Evolutionary conservation across 805 yeast species (phyloP).

Genomic region (Metschnikowia lunata): DNA sequence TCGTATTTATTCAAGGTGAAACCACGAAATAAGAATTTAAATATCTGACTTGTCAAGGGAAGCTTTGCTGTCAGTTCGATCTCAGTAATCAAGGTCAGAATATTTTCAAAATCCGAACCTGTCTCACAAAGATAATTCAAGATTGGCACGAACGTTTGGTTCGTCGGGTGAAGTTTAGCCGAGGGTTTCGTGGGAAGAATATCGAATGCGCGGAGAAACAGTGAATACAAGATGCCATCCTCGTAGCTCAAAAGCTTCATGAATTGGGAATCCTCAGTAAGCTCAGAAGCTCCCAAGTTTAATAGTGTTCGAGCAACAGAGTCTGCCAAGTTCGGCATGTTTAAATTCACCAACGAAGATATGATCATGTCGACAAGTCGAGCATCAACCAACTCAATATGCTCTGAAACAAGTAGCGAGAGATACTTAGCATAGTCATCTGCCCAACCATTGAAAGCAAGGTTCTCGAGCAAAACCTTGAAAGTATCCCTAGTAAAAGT

Average conservation of each 20-base stretch:
- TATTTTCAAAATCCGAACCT: constrained; percentile 10
- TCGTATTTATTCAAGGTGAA: constrained; percentile 6
- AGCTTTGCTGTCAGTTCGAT: constrained; percentile 21
- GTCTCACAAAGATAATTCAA: constrained; percentile 15
- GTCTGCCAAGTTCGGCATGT: constrained; percentile 12
- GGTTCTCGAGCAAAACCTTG: constrained; percentile 14
- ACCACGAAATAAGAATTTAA: constrained; percentile 18
- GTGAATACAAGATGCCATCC: constrained; percentile 19
- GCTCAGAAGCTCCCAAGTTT: background rate
- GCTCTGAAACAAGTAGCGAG: constrained; percentile 3
- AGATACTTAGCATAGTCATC: constrained; percentile 1
- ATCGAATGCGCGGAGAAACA: constrained; percentile 15
- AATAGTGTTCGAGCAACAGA: constrained; percentile 8
- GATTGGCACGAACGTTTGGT: constrained; percentile 23
- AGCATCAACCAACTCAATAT: constrained; percentile 15
- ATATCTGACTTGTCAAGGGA: constrained; percentile 32
- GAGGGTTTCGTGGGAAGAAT: constrained; percentile 13
- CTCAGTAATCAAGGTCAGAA: constrained; percentile 13
- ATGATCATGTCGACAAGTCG: constrained; percentile 19
- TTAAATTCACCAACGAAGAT: constrained; percentile 12
- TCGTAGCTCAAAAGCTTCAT: constrained; percentile 21
- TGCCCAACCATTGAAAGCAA: constrained; percentile 4
- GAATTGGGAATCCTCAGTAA: constrained; percentile 12
- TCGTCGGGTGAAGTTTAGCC: constrained; percentile 21
- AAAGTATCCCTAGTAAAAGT: constrained; percentile 11